Percentiles rank a stretch among this genome's conserved stretches.
These are phyloP conservation scores for Moesziomyces sp. DNA, from an alignment of 1,284 basidiomycete genomes.

Conservation along the genomic window DNA sequence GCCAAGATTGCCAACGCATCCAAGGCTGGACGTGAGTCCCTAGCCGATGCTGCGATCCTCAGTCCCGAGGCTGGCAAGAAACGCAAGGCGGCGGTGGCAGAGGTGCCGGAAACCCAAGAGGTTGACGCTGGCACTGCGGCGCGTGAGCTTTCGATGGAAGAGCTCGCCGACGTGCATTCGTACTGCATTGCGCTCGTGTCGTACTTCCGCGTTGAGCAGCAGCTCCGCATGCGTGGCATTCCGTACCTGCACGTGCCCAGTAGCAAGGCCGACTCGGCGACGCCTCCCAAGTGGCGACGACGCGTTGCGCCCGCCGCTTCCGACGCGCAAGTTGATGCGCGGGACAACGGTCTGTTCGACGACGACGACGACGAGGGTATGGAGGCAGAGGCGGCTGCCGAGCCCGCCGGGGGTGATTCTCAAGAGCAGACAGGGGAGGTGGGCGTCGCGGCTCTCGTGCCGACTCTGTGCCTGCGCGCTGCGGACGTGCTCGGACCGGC, in stretches of 20 bases:
- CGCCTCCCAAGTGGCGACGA: conserved; percentile 20
- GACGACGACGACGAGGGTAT: conserved; percentile 11
- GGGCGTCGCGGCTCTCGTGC: conserved; percentile 76
- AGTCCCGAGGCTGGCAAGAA: conserved; percentile 22
- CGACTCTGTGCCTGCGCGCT: conserved; percentile 83
- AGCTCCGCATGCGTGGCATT: conserved; percentile 83
- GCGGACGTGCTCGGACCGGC: conserved; percentile 82
- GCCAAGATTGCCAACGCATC: conserved; percentile 25
- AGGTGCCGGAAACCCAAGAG: neutral
- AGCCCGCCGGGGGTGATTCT: conserved; percentile 67
- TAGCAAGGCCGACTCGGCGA: conserved; percentile 46
- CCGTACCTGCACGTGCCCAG: conserved; percentile 81
- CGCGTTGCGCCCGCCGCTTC: neutral
- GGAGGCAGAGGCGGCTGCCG: neutral
- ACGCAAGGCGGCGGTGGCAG: conserved; percentile 10
- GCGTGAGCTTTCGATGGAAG: conserved; percentile 40
- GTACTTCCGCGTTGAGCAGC: conserved; percentile 85
- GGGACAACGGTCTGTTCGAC: conserved; percentile 28
- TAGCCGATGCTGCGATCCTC: neutral
- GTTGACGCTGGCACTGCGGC: conserved; percentile 3
- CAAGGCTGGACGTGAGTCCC: conserved; percentile 3
- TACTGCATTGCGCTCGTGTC: conserved; percentile 82
- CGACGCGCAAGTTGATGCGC: conserved; percentile 9
- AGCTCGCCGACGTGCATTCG: conserved; percentile 50
- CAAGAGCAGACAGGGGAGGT: neutral